Evolutionary conservation across 2,329 filamentous ascomycete species (phyloP), one percentile per base, ranked within the genome.

Genomic region (Alternaria gaisen): DNA sequence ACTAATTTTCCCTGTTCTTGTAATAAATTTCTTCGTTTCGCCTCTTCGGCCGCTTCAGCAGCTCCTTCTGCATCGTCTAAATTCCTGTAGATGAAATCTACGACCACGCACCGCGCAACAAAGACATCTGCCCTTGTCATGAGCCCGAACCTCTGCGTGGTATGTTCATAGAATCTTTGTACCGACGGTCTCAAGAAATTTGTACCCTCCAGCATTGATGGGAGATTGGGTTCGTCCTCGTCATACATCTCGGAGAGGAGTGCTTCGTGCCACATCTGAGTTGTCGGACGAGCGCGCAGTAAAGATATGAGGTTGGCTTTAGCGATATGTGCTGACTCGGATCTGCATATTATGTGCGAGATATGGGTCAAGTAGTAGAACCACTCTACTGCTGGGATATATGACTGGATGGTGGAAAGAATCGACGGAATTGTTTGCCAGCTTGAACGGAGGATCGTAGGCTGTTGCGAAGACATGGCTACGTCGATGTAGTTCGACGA

Each of bases 181-280:
- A 34, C 30, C 12, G 12, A 22, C 4, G 44, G 28, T 22, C 34
- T 30, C 11, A 10, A 34, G 44, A 34, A 5, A 16, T 48, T 6
- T 18, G 44, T 34, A 1, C 28, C 12, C 2, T 22, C 28, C 2
- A 48, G 44, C 5, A 48, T 20, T 7, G 28, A 34, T 3, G 44
- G 44, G 0, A 48, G 28, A 4, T 48, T 48, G 0, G 28, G 28
- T 34, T 48, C 28, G 11, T 34, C 28, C 3, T 22, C 44, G 18
- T 48, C 44, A 6, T 34, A 34, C 28, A 48, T 48, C 28, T 48
- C 44, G 2, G 18, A 48, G 7, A 48, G 44, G 9, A 22, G 30
- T 8, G 44, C 44, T 48, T 48, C 44, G 28, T 48, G 44, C 44
- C 44, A 48, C 44, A 48, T 48, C 18, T 48, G 44, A 2, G 11